Percentiles rank a stretch among this genome's conserved stretches.
phyloP scores from a whole-genome alignment of 202 grass and related monocot genomes.

The Schoenoplectus triqueter region DNA sequence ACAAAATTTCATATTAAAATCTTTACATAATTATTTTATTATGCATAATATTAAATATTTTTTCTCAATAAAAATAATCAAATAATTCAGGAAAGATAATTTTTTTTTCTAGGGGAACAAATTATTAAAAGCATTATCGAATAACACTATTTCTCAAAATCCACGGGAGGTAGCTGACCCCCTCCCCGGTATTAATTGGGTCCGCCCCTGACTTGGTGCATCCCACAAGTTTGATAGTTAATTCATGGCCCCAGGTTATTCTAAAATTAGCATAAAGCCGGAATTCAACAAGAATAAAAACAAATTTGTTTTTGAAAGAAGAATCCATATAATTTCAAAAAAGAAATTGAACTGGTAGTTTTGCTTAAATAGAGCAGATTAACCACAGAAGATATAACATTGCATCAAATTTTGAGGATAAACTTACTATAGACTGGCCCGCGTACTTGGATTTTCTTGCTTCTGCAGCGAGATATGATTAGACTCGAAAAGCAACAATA shows the following conservation, averaged over 20 bases:
- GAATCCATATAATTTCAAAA: not conserved
- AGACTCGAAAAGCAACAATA: not conserved
- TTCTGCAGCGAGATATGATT: slow-evolving; percentile 38
- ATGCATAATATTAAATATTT: too few species aligned
- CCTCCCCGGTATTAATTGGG: too few species aligned
- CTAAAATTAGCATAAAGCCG: not conserved
- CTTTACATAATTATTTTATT: too few species aligned
- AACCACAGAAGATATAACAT: not conserved
- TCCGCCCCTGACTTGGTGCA: too few species aligned
- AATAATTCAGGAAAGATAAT: too few species aligned
- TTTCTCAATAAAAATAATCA: too few species aligned
- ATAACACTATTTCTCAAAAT: too few species aligned
- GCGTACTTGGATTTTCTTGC: slow-evolving; percentile 67
- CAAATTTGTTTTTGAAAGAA: not conserved
- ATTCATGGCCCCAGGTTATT: not conserved
- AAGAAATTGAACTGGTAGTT: not conserved
- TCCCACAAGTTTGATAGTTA: not conserved
- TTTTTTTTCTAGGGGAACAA: too few species aligned
- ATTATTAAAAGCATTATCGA: too few species aligned
- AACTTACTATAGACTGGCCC: slow-evolving; percentile 72
- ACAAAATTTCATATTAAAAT: too few species aligned
- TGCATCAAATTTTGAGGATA: not conserved
- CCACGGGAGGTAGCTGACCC: too few species aligned
- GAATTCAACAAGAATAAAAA: not conserved
- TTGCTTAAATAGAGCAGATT: not conserved